phyloP scores from a whole-genome alignment of 805 yeast species.

The Kodamaea restingae region DNA sequence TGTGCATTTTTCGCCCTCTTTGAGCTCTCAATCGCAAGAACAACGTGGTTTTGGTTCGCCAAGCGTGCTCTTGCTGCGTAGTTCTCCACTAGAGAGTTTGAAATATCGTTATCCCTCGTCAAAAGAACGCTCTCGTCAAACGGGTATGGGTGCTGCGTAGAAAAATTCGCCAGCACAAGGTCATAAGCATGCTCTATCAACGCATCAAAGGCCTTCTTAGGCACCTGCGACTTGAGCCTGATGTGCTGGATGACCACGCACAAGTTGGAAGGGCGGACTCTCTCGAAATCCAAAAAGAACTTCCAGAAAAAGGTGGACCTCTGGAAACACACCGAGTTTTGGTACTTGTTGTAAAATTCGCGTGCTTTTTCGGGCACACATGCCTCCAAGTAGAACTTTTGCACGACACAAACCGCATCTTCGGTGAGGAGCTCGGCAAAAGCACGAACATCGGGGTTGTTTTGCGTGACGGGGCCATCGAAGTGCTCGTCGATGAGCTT shows the following conservation, averaged over 20 bases:
- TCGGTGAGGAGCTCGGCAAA: conserved; percentile 32
- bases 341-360: conserved; percentile 27
- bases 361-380: conserved; percentile 16
- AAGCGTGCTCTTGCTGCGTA: conserved; percentile 20
- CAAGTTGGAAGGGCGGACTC: conserved; percentile 42
- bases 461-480: not conserved
- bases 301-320: conserved; percentile 53
- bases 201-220: conserved; percentile 45
- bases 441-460: not conserved
- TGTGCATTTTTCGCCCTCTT: conserved; percentile 4
- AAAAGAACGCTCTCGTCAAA: conserved; percentile 8
- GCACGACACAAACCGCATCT: conserved; percentile 36
- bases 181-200: conserved; percentile 29
- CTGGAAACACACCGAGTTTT: conserved; percentile 28
- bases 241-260: conserved; percentile 43
- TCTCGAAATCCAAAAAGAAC: conserved; percentile 52
- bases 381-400: conserved; percentile 29
- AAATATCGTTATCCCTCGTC: conserved; percentile 18
- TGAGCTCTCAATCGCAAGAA: conserved; percentile 14
- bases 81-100: conserved; percentile 27
- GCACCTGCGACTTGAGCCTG: conserved; percentile 43
- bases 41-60: conserved; percentile 17
- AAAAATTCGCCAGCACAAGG: conserved; percentile 18
- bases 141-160: conserved; percentile 14
- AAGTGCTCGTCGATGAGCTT: conserved; percentile 1